These are phyloP conservation scores for Arthrobotrys iridis DNA, from an alignment of 2,329 filamentous ascomycete genomes.

Conservation along the genomic window DNA sequence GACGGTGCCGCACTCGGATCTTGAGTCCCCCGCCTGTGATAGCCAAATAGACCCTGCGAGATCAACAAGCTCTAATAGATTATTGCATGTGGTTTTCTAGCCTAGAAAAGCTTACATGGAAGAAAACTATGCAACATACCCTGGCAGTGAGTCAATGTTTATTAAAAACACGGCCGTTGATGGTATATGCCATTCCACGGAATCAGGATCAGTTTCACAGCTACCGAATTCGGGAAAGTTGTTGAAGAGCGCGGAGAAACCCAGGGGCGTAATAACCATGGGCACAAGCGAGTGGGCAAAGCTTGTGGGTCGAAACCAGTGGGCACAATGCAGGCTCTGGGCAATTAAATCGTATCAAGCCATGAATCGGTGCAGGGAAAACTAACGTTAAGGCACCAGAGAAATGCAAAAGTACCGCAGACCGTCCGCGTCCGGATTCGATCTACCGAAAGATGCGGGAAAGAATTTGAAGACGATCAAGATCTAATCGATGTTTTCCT, in stretches of 20 bases:
- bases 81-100: neutral
- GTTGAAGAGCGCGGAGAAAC: too few species aligned
- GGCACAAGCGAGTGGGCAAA: conserved; percentile 1
- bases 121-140: too few species aligned
- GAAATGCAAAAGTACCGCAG: too few species aligned
- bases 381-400: neutral
- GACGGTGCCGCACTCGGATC: neutral
- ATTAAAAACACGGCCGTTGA: too few species aligned
- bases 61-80: too few species aligned
- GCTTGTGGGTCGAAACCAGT: neutral
- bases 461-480: neutral
- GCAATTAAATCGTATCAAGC: neutral
- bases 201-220: neutral
- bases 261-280: too few species aligned
- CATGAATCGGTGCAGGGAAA: neutral
- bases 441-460: neutral
- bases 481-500: neutral
- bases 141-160: neutral
- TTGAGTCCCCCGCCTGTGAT: too few species aligned
- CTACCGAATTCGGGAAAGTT: neutral
- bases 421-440: neutral
- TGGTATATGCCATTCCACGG: neutral
- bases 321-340: neutral
- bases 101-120: neutral
- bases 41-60: too few species aligned